Conservation (phyloP, 305 asterid genomes). For the Rubia peregrina region DNA sequence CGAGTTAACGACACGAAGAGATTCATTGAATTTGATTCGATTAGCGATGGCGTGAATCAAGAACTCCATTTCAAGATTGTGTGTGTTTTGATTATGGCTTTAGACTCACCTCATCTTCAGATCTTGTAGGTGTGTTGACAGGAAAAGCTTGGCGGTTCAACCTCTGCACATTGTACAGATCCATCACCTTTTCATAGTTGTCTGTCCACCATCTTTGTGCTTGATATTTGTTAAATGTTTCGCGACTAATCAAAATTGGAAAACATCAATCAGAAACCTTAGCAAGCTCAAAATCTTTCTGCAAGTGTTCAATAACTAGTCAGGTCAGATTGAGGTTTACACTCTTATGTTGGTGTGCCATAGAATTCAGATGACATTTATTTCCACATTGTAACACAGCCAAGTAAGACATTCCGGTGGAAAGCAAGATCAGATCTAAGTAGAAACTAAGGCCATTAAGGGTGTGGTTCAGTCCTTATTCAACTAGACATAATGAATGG, state of each 20-base stretch:
- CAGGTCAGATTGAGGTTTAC: no score
- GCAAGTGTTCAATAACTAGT: not conserved
- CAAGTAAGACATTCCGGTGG: not conserved
- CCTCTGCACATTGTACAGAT: slow-evolving; percentile 82
- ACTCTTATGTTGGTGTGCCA: not conserved
- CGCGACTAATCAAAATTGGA: slow-evolving; percentile 48
- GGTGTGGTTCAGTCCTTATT: slow-evolving; percentile 5
- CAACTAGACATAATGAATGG: slow-evolving; percentile 15
- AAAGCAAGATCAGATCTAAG: not conserved
- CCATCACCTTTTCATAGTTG: slow-evolving; percentile 77
- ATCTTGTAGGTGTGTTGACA: slow-evolving; percentile 66
- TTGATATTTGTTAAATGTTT: slow-evolving; percentile 86
- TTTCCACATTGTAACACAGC: not conserved
- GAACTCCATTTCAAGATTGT: no score
- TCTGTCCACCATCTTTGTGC: slow-evolving; percentile 98
- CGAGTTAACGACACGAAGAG: not conserved
- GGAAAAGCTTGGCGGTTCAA: slow-evolving; percentile 83
- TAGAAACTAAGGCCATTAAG: not conserved
- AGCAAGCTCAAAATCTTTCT: not conserved
- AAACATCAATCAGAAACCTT: slow-evolving; percentile 1
- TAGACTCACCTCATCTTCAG: slow-evolving; percentile 52
- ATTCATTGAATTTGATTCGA: not conserved
- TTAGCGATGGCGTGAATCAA: not conserved
- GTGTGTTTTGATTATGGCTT: not conserved
- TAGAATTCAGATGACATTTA: not conserved